Conservation (phyloP, 805 yeast species). For the Saccharomycopsis oosterbeekiorum region DNA sequence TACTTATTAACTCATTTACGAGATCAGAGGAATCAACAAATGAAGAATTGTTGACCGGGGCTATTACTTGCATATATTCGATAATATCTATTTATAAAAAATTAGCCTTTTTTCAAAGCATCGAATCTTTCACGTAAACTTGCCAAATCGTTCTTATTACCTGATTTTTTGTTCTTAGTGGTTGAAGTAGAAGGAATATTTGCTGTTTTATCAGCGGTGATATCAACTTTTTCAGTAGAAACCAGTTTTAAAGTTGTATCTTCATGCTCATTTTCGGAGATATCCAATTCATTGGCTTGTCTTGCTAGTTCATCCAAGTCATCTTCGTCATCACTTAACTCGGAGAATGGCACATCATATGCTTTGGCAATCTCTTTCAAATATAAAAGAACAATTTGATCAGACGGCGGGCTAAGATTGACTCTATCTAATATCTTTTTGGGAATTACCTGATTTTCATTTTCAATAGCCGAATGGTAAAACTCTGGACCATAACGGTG, state of each 20-base stretch:
- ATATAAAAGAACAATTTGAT: constrained; percentile 56
- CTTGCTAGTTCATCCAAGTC: constrained; percentile 23
- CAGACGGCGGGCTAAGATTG: constrained; percentile 55
- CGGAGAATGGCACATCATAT: constrained; percentile 66
- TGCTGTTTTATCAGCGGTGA: background rate
- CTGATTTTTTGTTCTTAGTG: background rate
- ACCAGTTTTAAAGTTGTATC: background rate
- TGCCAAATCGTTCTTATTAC: background rate
- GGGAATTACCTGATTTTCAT: constrained; percentile 46
- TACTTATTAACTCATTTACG: background rate
- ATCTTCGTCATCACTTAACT: constrained; percentile 29
- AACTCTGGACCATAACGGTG: constrained; percentile 63
- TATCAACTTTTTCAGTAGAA: background rate
- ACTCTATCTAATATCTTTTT: constrained; percentile 57
- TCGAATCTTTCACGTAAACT: background rate
- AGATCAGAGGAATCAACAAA: too few species aligned
- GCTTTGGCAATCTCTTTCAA: constrained; percentile 73
- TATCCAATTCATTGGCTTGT: constrained; percentile 12
- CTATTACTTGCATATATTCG: too few species aligned
- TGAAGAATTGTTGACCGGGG: too few species aligned
- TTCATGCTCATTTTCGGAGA: background rate
- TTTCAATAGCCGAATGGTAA: constrained; percentile 42
- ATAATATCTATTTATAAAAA: too few species aligned
- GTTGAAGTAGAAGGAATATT: background rate
- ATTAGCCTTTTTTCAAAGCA: background rate